Conservation (phyloP, 2,329 filamentous ascomycete genomes). For the Aspergillus sp. region DNA sequence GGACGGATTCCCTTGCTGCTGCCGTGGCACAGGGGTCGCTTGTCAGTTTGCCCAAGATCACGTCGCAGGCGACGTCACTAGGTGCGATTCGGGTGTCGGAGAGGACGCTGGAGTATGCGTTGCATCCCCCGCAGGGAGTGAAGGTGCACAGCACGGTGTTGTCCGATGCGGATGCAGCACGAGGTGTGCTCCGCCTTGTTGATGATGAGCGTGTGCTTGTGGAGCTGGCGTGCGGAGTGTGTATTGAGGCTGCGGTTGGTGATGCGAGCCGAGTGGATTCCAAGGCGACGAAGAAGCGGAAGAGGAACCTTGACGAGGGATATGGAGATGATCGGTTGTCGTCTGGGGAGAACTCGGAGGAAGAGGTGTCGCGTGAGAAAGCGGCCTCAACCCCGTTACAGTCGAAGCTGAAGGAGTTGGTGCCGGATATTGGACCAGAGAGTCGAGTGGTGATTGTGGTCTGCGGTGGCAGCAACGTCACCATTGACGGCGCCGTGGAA, state of each 20-base stretch:
- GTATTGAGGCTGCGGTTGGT: slow-evolving; percentile 55
- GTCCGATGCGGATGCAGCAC: slow-evolving; percentile 74
- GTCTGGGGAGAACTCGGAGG: slow-evolving; percentile 27
- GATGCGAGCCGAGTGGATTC: slow-evolving; percentile 22
- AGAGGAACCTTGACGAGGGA: slow-evolving; percentile 31
- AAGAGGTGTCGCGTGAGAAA: slow-evolving; percentile 6
- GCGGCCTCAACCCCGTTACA: slow-evolving; percentile 17
- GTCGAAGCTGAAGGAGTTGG: slow-evolving; percentile 56
- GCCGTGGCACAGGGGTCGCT: slow-evolving; percentile 56
- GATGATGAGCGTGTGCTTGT: slow-evolving; percentile 81
- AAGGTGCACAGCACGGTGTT: slow-evolving; percentile 64
- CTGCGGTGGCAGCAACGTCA: slow-evolving; percentile 74
- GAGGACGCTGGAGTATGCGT: slow-evolving; percentile 65
- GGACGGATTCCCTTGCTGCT: slow-evolving; percentile 69
- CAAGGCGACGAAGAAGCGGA: slow-evolving; percentile 28
- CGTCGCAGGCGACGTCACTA: slow-evolving; percentile 71
- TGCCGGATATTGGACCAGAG: slow-evolving; percentile 62
- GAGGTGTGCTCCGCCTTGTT: slow-evolving; percentile 72
- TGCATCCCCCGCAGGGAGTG: slow-evolving; percentile 44
- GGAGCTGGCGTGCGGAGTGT: slow-evolving; percentile 82
- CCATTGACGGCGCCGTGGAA: slow-evolving; percentile 58
- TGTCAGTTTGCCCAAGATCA: slow-evolving; percentile 68
- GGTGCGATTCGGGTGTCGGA: slow-evolving; percentile 71
- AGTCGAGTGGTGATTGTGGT: slow-evolving; percentile 81
- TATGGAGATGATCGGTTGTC: slow-evolving; percentile 37